These are phyloP conservation scores for Strigomonas galati DNA, from an alignment of 208 protist species.

Conservation along the genomic window DNA sequence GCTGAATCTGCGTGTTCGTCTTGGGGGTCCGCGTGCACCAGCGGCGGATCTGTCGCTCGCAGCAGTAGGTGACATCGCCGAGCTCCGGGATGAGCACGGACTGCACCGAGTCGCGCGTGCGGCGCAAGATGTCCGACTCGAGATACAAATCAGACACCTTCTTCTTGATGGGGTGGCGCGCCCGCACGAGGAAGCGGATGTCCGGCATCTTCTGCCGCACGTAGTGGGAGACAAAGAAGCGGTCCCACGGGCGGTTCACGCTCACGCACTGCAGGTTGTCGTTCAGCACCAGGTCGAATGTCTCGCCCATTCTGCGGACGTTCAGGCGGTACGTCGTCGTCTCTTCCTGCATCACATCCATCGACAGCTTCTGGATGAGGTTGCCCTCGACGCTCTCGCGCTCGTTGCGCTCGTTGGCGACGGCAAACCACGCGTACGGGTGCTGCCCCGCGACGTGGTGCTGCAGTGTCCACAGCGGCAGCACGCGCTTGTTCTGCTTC, in stretches of 20 bases:
- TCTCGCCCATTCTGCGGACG: slow-evolving; percentile 63
- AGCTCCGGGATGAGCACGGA: slow-evolving; percentile 83
- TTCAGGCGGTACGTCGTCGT: slow-evolving; percentile 71
- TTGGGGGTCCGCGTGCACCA: slow-evolving; percentile 29
- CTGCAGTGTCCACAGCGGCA: slow-evolving; percentile 82
- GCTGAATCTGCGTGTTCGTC: slow-evolving; percentile 20
- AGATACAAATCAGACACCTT: slow-evolving; percentile 75
- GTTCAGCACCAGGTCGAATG: slow-evolving; percentile 81
- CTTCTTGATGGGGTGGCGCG: slow-evolving; percentile 84
- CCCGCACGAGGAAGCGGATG: slow-evolving; percentile 80
- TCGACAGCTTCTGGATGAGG: slow-evolving; percentile 48
- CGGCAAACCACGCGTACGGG: slow-evolving; percentile 87
- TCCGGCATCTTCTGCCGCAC: slow-evolving; percentile 81
- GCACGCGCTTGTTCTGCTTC: slow-evolving; percentile 82
- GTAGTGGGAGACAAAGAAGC: slow-evolving; percentile 83
- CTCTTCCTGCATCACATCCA: slow-evolving; percentile 66
- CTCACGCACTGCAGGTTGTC: slow-evolving; percentile 65
- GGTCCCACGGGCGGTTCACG: slow-evolving; percentile 82
- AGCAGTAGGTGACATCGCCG: slow-evolving; percentile 86
- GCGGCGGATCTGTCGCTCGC: slow-evolving; percentile 78
- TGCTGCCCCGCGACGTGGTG: slow-evolving; percentile 74
- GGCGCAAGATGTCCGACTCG: slow-evolving; percentile 76
- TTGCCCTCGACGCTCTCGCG: slow-evolving; percentile 36
- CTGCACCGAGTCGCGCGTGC: slow-evolving; percentile 83
- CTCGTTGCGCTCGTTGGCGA: slow-evolving; percentile 69